Conservation (phyloP, 495 filamentous ascomycete genomes). For the Daldinia loculata region DNA sequence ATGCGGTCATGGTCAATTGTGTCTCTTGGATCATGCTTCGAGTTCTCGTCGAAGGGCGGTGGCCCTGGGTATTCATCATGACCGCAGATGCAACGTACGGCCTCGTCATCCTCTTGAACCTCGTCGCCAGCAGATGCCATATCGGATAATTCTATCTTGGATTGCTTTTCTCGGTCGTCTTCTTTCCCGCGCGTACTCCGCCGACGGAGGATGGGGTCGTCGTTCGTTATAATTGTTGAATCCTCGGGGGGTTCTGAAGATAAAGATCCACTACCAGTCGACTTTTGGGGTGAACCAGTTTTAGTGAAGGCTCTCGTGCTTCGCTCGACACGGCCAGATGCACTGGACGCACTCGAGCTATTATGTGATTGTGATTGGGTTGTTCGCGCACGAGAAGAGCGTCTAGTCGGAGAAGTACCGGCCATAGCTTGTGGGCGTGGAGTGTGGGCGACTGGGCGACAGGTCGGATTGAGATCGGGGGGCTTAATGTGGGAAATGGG, state of each 20-base stretch:
- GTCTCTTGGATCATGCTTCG: slow-evolving; percentile 60
- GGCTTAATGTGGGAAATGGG: slow-evolving; percentile 4
- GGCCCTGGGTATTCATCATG: slow-evolving; percentile 94
- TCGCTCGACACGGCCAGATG: slow-evolving; percentile 69
- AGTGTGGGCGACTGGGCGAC: slow-evolving; percentile 40
- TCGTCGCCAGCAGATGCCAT: slow-evolving; percentile 67
- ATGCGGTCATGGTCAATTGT: slow-evolving; percentile 61
- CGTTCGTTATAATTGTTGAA: slow-evolving; percentile 45
- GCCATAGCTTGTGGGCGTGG: slow-evolving; percentile 56
- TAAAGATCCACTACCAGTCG: slow-evolving; percentile 72
- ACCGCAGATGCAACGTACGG: slow-evolving; percentile 94
- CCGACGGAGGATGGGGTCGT: slow-evolving; percentile 59
- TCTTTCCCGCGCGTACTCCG: slow-evolving; percentile 69
- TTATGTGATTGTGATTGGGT: slow-evolving; percentile 80
- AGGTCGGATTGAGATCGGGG: slow-evolving; percentile 37
- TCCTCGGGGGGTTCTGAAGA: slow-evolving; percentile 86
- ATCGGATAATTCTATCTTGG: slow-evolving; percentile 60
- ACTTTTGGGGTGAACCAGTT: slow-evolving; percentile 74
- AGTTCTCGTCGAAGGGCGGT: slow-evolving; percentile 71
- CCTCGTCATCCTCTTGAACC: slow-evolving; percentile 85
- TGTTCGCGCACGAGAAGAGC: slow-evolving; percentile 89
- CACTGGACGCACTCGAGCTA: slow-evolving; percentile 78
- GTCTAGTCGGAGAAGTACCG: slow-evolving; percentile 73
- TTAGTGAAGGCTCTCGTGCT: slow-evolving; percentile 76
- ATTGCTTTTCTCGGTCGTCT: slow-evolving; percentile 49